Percentiles rank a stretch among this genome's conserved stretches.
These are phyloP conservation scores for Fusarium sp. DNA, from an alignment of 2,329 filamentous ascomycete species.

Conservation along the genomic window DNA sequence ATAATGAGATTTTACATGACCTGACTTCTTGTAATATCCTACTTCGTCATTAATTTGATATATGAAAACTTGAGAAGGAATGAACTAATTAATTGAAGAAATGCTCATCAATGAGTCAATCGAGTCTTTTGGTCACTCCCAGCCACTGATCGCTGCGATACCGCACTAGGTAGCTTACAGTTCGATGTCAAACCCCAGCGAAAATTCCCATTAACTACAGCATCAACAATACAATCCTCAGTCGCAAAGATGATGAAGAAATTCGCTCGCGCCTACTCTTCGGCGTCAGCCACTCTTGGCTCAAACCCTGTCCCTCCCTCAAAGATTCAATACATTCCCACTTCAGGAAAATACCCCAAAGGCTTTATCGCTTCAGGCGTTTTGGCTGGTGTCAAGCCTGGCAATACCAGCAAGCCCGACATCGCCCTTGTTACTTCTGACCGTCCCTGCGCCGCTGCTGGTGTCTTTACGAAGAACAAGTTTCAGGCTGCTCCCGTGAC, in stretches of 20 bases:
- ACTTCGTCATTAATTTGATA: not conserved
- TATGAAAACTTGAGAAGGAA: not conserved
- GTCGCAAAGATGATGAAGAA: conserved; percentile 46
- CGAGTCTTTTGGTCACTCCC: conserved; percentile 12
- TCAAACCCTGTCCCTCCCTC: conserved; percentile 70
- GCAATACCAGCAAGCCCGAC: conserved; percentile 91
- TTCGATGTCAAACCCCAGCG: conserved; percentile 21
- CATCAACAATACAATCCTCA: conserved; percentile 26
- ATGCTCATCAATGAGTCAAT: conserved; percentile 10
- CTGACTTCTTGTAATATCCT: not conserved
- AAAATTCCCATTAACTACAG: conserved; percentile 18
- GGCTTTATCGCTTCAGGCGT: conserved; percentile 90
- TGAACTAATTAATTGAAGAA: not conserved
- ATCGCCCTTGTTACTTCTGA: conserved; percentile 90
- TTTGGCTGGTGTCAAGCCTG: conserved; percentile 92
- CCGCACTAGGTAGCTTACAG: conserved; percentile 16
- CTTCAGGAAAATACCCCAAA: conserved; percentile 85
- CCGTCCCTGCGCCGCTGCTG: conserved; percentile 84
- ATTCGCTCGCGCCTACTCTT: conserved; percentile 52
- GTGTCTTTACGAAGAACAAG: conserved; percentile 97
- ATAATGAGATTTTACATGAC: not conserved
- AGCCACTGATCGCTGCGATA: conserved; percentile 38
- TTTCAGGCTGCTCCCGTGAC: conserved; percentile 97
- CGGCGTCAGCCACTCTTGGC: conserved; percentile 43
- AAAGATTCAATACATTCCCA: conserved; percentile 92